Percentiles rank a stretch among this genome's conserved stretches.
Conservation (phyloP, 2,329 filamentous ascomycete genomes). For the Zarea fungicola region DNA sequence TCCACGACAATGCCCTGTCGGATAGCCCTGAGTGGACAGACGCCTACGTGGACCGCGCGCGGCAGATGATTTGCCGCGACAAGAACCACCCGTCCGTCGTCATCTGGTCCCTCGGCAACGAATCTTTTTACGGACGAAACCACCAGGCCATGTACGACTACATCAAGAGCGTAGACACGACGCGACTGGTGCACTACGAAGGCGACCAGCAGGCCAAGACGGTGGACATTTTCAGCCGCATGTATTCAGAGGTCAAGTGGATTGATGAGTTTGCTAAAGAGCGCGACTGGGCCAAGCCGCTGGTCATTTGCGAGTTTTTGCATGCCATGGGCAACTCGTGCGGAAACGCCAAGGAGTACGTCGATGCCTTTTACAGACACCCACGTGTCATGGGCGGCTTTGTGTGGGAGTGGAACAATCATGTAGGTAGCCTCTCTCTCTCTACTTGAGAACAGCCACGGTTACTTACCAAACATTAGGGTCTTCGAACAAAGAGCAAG, state of each 20-base stretch:
- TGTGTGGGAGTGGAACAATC: slow-evolving; percentile 61
- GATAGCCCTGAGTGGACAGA: slow-evolving; percentile 57
- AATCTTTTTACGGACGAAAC: slow-evolving; percentile 65
- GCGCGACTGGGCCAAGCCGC: slow-evolving; percentile 46
- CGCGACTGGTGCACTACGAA: slow-evolving; percentile 61
- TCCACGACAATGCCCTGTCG: slow-evolving; percentile 40
- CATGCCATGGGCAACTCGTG: slow-evolving; percentile 71
- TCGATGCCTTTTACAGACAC: slow-evolving; percentile 56
- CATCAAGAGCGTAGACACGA: slow-evolving; percentile 51
- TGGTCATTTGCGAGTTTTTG: slow-evolving; percentile 51
- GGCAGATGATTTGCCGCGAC: slow-evolving; percentile 56
- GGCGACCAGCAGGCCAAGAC: slow-evolving; percentile 52
- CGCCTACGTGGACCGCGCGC: slow-evolving; percentile 62
- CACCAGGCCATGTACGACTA: slow-evolving; percentile 63
- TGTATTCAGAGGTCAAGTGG: slow-evolving; percentile 55
- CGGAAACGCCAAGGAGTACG: slow-evolving; percentile 61
- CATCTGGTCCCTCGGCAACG: slow-evolving; percentile 69
- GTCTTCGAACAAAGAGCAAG: slow-evolving; percentile 38
- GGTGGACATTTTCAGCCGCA: slow-evolving; percentile 59
- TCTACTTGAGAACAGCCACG: too few species aligned
- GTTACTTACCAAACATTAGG: slow-evolving; percentile 19
- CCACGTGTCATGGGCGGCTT: slow-evolving; percentile 53
- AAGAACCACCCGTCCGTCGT: slow-evolving; percentile 60
- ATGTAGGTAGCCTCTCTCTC: slow-evolving; percentile 30
- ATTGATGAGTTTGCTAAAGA: slow-evolving; percentile 35